Evolutionary conservation across 164 flowering plant species (phyloP).

Genomic region (Euptelea pleiosperma): DNA sequence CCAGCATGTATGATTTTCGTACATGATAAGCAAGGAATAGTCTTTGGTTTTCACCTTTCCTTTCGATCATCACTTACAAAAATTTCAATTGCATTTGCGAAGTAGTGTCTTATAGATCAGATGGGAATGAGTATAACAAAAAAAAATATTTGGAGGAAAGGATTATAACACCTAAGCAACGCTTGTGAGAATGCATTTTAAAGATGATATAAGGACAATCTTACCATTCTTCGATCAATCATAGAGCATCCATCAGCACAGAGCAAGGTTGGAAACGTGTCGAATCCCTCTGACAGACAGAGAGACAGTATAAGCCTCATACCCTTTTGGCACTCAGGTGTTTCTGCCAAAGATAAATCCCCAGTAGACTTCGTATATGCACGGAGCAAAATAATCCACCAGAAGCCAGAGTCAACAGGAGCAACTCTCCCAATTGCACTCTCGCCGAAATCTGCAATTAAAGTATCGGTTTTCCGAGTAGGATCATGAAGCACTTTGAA

Average conservation of each 20-base stretch:
- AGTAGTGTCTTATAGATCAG: not conserved
- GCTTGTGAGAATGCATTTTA: not conserved
- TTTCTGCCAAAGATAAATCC: constrained; percentile 33
- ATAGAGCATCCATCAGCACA: constrained; percentile 41
- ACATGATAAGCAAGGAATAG: too few species aligned
- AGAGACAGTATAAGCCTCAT: constrained; percentile 32
- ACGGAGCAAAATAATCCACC: constrained; percentile 40
- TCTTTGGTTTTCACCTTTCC: too few species aligned
- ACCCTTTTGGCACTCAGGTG: constrained; percentile 34
- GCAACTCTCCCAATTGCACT: constrained; percentile 44
- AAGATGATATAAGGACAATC: not conserved
- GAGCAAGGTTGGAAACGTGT: constrained; percentile 36
- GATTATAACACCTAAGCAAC: not conserved
- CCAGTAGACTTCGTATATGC: constrained; percentile 39
- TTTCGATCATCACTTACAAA: too few species aligned
- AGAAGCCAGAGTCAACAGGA: constrained; percentile 39
- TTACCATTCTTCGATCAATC: constrained; percentile 38
- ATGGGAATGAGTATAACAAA: not conserved
- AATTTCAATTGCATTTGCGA: too few species aligned
- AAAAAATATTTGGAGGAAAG: not conserved
- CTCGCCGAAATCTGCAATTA: constrained; percentile 39
- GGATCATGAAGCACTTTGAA: constrained; percentile 39
- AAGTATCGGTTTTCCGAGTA: constrained; percentile 22
- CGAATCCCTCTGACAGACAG: constrained; percentile 37
- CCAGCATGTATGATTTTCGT: too few species aligned